Evolutionary conservation across 257 asterid genomes (phyloP).

Genomic region (Solanum ossicruentum): DNA sequence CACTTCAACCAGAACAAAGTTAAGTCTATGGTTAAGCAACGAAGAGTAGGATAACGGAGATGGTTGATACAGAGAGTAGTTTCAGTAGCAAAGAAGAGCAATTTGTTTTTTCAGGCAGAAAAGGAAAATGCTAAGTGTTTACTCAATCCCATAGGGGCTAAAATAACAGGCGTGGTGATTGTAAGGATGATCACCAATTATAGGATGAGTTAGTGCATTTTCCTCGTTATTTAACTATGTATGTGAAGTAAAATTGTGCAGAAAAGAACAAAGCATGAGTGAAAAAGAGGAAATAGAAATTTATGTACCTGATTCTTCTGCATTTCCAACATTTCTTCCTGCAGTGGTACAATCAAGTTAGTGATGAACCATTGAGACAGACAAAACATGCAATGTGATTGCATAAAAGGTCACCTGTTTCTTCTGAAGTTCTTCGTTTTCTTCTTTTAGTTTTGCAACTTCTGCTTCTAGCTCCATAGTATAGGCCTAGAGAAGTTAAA

Average conservation of each 20-base stretch:
- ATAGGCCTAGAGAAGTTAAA: constrained; percentile 42
- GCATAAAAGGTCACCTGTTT: constrained; percentile 38
- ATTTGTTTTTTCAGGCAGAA: not conserved
- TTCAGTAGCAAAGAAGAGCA: not conserved
- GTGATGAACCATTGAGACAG: not conserved
- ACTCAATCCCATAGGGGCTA: not conserved
- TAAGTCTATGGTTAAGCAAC: not conserved
- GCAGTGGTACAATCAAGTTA: constrained; percentile 1
- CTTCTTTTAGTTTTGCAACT: constrained; percentile 85
- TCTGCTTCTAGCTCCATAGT: constrained; percentile 84
- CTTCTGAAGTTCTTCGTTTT: constrained; percentile 52
- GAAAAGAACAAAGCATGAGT: not conserved
- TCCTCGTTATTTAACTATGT: not conserved
- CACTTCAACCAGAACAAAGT: not conserved
- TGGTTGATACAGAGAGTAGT: not conserved
- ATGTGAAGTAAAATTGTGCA: not conserved
- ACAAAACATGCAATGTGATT: not conserved
- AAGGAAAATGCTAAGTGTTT: not conserved
- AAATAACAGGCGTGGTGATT: not conserved
- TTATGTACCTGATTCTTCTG: constrained; percentile 40
- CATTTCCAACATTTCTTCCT: constrained; percentile 30
- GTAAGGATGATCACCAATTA: not conserved
- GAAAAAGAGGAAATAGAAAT: not conserved
- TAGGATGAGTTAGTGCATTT: not conserved
- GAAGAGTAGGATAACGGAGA: not conserved